Evolutionary conservation across 768 basidiomycete genomes (phyloP), one percentile per base, ranked within the genome.

Genomic region (Punctularia strigosozonata): DNA sequence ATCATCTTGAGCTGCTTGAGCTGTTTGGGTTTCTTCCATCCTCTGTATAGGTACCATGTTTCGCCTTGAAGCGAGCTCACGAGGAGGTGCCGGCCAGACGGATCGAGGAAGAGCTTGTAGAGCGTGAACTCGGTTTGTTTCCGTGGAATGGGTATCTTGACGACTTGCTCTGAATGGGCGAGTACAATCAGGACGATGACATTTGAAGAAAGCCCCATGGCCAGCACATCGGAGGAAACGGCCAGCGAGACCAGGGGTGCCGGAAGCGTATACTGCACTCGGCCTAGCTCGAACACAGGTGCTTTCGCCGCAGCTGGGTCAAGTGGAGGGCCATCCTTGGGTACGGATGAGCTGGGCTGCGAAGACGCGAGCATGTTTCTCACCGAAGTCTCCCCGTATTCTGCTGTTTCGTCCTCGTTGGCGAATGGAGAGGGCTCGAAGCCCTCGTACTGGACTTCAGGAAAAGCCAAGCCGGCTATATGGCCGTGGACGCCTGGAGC

Each of bases 21-120:
- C 31, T 71, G 80, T 31, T 75, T 72, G 1, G 88, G 81, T 50
- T 90, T 87, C 64, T 83, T 84, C 75, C 80, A 82, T 6, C 73
- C 69, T 38, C 73, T 68, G 51, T 77, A 90, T 3, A 91, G 62
- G 54, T 98, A 97, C 79, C 86, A 97, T 44, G 88, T 92, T 54
- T 99, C 92, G 37, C 90, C 90, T 50, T 88, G 77, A 10, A 64
- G 65, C 6, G 90, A 91, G 0, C 88, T 86, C 38, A 94, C 69
- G 30, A 98, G 60, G 36, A 94, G 73, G 61, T 98, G 95, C 24
- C 85, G 71, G 4, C 92, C 92, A 0, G 90, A 84, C 12, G 92
- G 92, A 57, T 98, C 92, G 54, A 86, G 74, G 61, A 91, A 97
- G 38, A 97, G 60, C 52, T 82, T 82, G 64, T 81, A 62, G 34